Evolutionary conservation across 2,329 filamentous ascomycete genomes (phyloP), one percentile per base, ranked within the genome.

Genomic region (Sclerotinia glacialis): DNA sequence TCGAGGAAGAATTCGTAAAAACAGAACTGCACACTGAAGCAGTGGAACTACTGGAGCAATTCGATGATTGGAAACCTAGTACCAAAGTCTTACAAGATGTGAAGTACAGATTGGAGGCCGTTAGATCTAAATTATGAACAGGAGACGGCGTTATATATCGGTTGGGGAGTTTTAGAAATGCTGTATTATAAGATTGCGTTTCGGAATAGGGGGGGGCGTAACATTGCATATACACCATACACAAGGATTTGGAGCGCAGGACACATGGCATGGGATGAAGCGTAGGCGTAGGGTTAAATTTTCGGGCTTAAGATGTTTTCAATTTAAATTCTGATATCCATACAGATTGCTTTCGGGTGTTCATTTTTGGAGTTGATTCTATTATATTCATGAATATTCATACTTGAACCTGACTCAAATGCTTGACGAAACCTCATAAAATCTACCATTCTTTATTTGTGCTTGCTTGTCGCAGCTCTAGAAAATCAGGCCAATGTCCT

Each of bases 61-160:
- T 98, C 78, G 93, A 98, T 76, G 87, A 91, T 64, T 99, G 95
- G 95, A 93, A 90, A 75, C 95, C 95, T 0, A 84, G 83, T 0
- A 96, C 89, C 9, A 99, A 98, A 80, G 91, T 91, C 53, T 79
- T 99, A 67, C 97, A 95, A 79, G 95, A 99, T 78, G 93, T 99
- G 56, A 96, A 96, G 78, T 98, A 96, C 78, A 84, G 95, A 69
- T 81, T 99, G 26, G 95, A 98, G 79, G 94, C 90, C 3, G 91
- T 99, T 54, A 85, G 92, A 74, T 97, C 92, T 58, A 96, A 93
- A 79, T 80, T 97, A 70, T 77, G 67, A 73, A 14, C 26, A 65
- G 37, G 59, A 23, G 8, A 23, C 9, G 44, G 54, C 54, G 21
- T 61, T 52, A 28, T 42, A 47, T 37, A 52, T 28, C 31, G 23